phyloP scores from a whole-genome alignment of 441 rosid species.

The Daphne laureola region DNA sequence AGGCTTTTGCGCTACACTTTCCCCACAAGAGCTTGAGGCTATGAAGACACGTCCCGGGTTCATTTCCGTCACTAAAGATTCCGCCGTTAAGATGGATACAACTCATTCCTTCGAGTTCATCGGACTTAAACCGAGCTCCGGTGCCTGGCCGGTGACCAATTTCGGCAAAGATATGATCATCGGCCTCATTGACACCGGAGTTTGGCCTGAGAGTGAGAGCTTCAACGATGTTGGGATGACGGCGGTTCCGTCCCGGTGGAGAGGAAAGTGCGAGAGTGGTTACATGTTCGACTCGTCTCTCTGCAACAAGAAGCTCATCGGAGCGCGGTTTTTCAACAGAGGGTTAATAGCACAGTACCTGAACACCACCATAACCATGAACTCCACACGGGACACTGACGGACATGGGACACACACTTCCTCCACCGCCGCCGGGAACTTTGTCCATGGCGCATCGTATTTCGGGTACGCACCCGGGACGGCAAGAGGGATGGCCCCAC shows the following conservation, averaged over 20 bases:
- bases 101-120: conserved; percentile 28
- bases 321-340: conserved; percentile 34
- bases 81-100: conserved; percentile 32
- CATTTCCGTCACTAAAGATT: conserved; percentile 32
- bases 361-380: conserved; percentile 34
- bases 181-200: conserved; percentile 31
- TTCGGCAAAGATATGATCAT: conserved; percentile 33
- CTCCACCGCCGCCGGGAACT: conserved; percentile 29
- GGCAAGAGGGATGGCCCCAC: conserved; percentile 29
- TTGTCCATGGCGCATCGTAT: conserved; percentile 20
- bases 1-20: conserved; percentile 52
- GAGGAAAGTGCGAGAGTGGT: conserved; percentile 35
- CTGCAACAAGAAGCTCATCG: conserved; percentile 41
- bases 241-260: conserved; percentile 31
- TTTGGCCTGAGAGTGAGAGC: conserved; percentile 38
- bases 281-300: conserved; percentile 26
- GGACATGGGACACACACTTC: conserved; percentile 46
- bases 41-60: conserved; percentile 37
- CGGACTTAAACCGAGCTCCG: conserved; percentile 23
- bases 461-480: conserved; percentile 33
- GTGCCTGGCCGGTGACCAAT: conserved; percentile 32
- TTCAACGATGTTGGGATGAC: conserved; percentile 27
- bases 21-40: conserved; percentile 32
- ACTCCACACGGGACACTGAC: conserved; percentile 25
- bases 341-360: conserved; percentile 24